Evolutionary conservation across 768 basidiomycete genomes (phyloP).

Genomic region (Daedaleopsis sinensis): DNA sequence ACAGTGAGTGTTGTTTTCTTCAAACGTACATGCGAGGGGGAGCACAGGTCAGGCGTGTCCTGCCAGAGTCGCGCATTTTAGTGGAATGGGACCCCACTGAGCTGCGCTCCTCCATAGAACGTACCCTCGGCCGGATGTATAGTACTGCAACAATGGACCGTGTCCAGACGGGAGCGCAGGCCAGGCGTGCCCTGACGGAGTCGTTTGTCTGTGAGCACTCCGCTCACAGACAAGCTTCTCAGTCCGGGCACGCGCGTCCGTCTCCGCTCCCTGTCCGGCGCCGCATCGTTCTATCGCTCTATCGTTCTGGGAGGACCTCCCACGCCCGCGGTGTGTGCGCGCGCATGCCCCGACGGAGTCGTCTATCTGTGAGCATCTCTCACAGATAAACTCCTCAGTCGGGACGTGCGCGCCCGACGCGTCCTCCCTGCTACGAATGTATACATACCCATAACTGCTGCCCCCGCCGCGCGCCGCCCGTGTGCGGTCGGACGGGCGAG

Average conservation of each 20-base stretch:
- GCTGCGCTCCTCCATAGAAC: too few relatives aligned
- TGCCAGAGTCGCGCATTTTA: too few relatives aligned
- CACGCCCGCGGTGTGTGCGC: background rate
- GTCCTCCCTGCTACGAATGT: background rate
- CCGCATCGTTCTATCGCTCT: background rate
- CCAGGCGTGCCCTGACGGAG: background rate
- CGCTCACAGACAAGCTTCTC: background rate
- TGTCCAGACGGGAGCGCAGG: background rate
- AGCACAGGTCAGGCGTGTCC: too few relatives aligned
- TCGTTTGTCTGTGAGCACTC: background rate
- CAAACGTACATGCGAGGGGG: too few relatives aligned
- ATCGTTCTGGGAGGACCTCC: background rate
- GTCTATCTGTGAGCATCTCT: slow-evolving; percentile 3
- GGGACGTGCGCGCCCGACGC: background rate
- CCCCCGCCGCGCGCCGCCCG: too few relatives aligned
- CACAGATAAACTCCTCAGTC: slow-evolving; percentile 12
- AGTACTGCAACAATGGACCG: too few relatives aligned
- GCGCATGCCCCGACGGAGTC: slow-evolving; percentile 5
- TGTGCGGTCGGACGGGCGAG: too few relatives aligned
- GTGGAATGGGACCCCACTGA: too few relatives aligned
- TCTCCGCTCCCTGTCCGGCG: background rate
- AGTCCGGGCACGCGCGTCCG: background rate
- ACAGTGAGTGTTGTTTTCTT: too few relatives aligned
- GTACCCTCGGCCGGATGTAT: too few relatives aligned
- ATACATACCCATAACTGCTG: too few relatives aligned